phyloP scores from a whole-genome alignment of 306 rosid species.

The Castanopsis chinensis region DNA sequence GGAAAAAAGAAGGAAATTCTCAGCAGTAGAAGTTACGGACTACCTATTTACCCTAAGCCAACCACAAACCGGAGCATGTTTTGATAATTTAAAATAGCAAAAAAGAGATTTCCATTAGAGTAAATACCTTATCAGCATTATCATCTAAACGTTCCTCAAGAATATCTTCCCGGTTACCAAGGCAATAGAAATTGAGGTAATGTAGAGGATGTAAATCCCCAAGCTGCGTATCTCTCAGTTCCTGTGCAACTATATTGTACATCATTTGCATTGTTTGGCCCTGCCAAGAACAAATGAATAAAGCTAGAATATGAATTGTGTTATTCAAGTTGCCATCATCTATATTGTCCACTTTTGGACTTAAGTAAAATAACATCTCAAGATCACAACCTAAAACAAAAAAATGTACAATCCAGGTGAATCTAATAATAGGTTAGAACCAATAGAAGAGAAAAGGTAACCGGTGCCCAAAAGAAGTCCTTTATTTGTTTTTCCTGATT shows the following conservation, averaged over 20 bases:
- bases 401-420: not conserved
- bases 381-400: not conserved
- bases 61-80: conserved; percentile 1
- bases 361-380: not conserved
- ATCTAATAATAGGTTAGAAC: not conserved
- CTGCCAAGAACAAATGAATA: conserved; percentile 40
- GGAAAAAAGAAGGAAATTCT: conserved; percentile 5
- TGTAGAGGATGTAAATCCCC: conserved; percentile 52
- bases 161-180: conserved; percentile 76
- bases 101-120: conserved; percentile 4
- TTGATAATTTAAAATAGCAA: not conserved
- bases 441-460: not conserved
- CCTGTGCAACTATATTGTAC: conserved; percentile 67
- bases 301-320: conserved; percentile 14
- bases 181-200: conserved; percentile 93
- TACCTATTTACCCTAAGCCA: conserved; percentile 1
- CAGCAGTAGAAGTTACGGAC: not conserved
- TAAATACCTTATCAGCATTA: conserved; percentile 55
- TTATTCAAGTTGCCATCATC: not conserved
- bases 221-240: conserved; percentile 48
- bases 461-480: too few species aligned
- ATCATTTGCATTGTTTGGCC: conserved; percentile 83
- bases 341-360: not conserved
- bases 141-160: conserved; percentile 31
- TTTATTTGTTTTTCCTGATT: not conserved